These are phyloP conservation scores for Immersiella caudata DNA, from an alignment of 495 filamentous ascomycete species.

Conservation along the genomic window DNA sequence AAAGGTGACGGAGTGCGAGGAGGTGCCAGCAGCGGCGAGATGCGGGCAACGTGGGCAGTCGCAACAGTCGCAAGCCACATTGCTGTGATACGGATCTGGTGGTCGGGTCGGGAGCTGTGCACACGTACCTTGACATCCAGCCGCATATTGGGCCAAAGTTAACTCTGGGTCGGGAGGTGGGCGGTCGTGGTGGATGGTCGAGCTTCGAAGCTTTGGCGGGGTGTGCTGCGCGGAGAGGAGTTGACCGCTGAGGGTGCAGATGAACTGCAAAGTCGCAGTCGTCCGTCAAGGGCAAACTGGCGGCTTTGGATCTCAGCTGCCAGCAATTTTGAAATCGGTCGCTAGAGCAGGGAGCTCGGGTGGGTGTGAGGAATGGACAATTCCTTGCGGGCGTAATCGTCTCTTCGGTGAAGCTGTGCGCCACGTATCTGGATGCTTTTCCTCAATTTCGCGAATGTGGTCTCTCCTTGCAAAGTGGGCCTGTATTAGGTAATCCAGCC, in stretches of 20 bases:
- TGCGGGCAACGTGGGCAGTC: not conserved
- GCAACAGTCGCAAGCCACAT: not conserved
- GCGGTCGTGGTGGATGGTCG: slow-evolving; percentile 17
- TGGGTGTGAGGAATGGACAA: slow-evolving; percentile 6
- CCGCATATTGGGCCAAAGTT: slow-evolving; percentile 65
- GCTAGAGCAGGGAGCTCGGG: slow-evolving; percentile 13
- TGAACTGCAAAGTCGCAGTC: slow-evolving; percentile 1
- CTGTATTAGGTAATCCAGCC: slow-evolving; percentile 30
- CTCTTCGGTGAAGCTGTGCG: slow-evolving; percentile 29
- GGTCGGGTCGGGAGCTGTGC: slow-evolving; percentile 17
- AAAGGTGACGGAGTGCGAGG: not conserved
- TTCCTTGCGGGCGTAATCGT: slow-evolving; percentile 15
- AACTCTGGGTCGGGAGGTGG: slow-evolving; percentile 1
- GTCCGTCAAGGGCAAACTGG: slow-evolving; percentile 14
- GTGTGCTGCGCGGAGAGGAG: slow-evolving; percentile 20
- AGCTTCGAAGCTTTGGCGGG: slow-evolving; percentile 35
- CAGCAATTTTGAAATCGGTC: not conserved
- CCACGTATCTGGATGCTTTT: slow-evolving; percentile 37
- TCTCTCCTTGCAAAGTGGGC: slow-evolving; percentile 27
- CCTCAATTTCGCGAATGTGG: slow-evolving; percentile 43
- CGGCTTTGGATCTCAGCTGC: not conserved
- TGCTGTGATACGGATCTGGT: slow-evolving; percentile 19
- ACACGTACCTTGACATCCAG: slow-evolving; percentile 85
- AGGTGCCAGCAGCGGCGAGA: not conserved
- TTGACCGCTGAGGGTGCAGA: slow-evolving; percentile 14